Base-by-base conservation (phyloP, 441 rosid genomes). In the Brassica balearica region DNA sequence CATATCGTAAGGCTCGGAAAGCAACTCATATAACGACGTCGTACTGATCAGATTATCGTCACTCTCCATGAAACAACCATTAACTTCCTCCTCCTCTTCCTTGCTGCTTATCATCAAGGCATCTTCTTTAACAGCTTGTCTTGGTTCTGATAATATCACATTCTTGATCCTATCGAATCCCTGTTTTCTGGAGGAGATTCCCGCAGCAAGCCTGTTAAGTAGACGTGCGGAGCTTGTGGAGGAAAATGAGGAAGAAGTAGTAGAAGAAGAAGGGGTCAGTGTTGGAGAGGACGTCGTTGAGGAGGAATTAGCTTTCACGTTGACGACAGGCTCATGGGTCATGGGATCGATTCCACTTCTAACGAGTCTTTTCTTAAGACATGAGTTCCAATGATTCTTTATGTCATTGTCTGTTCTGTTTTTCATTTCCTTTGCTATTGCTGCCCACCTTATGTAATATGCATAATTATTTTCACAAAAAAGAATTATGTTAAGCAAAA, bases 401-500 rank as follows among this genome's bases (percentile, higher is more conserved):
- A 95, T 95, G 81, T 95, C 99, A 72, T 93, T 95, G 79, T 93
- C 99, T 4, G 99, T 95, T 81, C 98, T 84, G 82, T 96, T 96
- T 0, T 92, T 90, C 51, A 95, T 83, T 27, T 64, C 71, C 75
- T 78, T 76, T n/a, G 84, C 79, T 80, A 80, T 80, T 36, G 75
- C 56, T 69, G 85, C 86, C 89, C 86, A 83, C 76, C 86, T 77
- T 10, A n/a, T 2, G 36, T 2, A 15, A 15, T 53, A 27, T 27
- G 32, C 32, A 27, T 4, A 27, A 3, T 27, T 3, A 27, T 27
- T 27, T 27, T 27, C 32, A 27, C 32, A 27, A 27, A 27, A 27
- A 25, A 25, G 0, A 27, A 27, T 27, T 27, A 27, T 27, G 32
- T 27, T 27, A 27, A 27, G 32, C 32, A 27, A 27, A 27, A 27